A percentile compares a stretch with the other conserved stretches of the same genome.
These are phyloP conservation scores for Cucurbita ficifolia DNA, from an alignment of 306 rosid species.

Conservation along the genomic window DNA sequence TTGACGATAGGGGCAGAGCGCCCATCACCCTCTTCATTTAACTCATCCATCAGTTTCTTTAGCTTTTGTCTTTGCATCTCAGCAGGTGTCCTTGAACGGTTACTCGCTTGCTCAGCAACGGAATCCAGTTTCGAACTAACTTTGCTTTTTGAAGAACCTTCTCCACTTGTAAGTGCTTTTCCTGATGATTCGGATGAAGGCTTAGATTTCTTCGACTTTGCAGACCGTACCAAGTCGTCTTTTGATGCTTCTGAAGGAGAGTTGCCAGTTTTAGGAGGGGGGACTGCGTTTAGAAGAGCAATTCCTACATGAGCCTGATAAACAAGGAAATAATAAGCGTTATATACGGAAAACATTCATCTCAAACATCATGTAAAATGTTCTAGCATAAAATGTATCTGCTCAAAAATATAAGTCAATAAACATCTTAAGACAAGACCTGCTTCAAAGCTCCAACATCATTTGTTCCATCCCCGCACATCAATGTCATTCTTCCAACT, in stretches of 20 bases:
- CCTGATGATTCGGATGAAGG: constrained; percentile 39
- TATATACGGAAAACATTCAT: background rate
- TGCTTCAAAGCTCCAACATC: constrained; percentile 98
- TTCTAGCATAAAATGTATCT: background rate
- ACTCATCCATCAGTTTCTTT: constrained; percentile 80
- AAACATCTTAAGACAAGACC: constrained; percentile 21
- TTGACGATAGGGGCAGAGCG: constrained; percentile 73
- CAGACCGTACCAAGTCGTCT: constrained; percentile 48
- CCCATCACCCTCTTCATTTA: constrained; percentile 93
- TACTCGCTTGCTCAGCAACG: constrained; percentile 25
- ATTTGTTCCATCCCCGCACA: constrained; percentile 99
- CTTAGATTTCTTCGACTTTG: constrained; percentile 55
- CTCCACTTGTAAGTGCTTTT: constrained; percentile 34
- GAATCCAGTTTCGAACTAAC: constrained; percentile 32
- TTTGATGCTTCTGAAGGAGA: constrained; percentile 36
- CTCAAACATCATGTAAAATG: background rate
- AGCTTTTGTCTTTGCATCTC: constrained; percentile 72
- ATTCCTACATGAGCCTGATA: constrained; percentile 90
- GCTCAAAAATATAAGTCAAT: background rate
- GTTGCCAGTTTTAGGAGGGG: constrained; percentile 48
- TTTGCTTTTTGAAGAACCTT: constrained; percentile 56
- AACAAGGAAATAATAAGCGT: background rate
- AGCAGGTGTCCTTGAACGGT: constrained; percentile 50
- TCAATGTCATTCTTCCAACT: constrained; percentile 82
- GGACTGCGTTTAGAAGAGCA: constrained; percentile 74